Evolutionary conservation across 768 basidiomycete genomes (phyloP), one percentile per base, ranked within the genome.

Genomic region (Trametes cubensis): DNA sequence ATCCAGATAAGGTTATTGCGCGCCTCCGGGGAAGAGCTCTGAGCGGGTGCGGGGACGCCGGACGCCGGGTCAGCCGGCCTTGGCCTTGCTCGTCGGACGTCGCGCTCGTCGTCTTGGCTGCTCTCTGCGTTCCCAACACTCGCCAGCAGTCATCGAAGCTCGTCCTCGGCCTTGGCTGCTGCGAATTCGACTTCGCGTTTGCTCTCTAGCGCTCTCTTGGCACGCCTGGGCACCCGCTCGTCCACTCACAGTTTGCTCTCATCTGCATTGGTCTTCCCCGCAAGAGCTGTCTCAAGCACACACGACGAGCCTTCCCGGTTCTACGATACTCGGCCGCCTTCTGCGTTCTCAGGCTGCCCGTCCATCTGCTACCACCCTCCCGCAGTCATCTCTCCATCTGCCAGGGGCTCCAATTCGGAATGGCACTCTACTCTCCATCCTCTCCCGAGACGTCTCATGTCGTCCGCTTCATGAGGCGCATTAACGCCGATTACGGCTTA

Each of bases 401-500:
- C 54, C 53, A 49, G 18, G 44, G 39, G 15, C 38, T 17, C 15
- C 30, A n/a, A 49, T 45, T 49, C 51, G 21, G 54, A 69, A 74
- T 55, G 58, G 64, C 38, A 77, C 79, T 62, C 76, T 84, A 80
- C 65, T 70, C 64, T 38, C 85, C 86, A 8, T 44, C 64, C 34
- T 73, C 75, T 62, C 74, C 79, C 34, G 73, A 77, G 49, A 60
- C 74, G 6, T 78, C 85, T n/a, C 75, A 80, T 0, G 78, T 79
- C 13, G 78, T 81, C 66, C 77, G 73, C 39, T 83, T 89, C 72
- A 75, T 83, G 55, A 66, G 73, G 61, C 74, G 69, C 60, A 77
- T 86, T 66, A 91, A 90, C 71, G 62, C 73, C 45, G 74, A 72
- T 14, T 77, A 81, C 61, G 72, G 71, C 18, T 73, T 85, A 11